These are phyloP conservation scores for Schizonepeta tenuifolia DNA, from an alignment of 257 asterid genomes.

Conservation along the genomic window DNA sequence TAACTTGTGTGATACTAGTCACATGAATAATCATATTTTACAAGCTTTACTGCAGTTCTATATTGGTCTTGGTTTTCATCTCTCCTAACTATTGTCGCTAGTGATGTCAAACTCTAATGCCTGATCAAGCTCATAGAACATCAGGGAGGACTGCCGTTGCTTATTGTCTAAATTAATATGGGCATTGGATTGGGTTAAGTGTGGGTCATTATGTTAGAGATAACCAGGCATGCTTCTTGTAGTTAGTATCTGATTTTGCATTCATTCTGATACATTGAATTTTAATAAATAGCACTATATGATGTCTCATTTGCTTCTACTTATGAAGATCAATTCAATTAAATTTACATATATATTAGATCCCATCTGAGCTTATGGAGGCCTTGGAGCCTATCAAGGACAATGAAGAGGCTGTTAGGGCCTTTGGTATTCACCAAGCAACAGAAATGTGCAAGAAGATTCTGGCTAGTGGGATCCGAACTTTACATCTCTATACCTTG, in stretches of 20 bases:
- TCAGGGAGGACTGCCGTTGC: background rate
- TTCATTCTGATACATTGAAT: slow-evolving; percentile 4
- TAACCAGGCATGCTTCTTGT: slow-evolving; percentile 21
- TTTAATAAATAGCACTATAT: slow-evolving; percentile 14
- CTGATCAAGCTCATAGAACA: slow-evolving; percentile 17
- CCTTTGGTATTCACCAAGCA: slow-evolving; percentile 92
- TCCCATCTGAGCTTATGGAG: slow-evolving; percentile 84
- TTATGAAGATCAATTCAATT: background rate
- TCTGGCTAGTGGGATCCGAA: slow-evolving; percentile 86
- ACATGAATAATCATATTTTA: background rate
- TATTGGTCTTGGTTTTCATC: too few species aligned
- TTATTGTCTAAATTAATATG: background rate
- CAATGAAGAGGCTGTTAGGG: slow-evolving; percentile 97
- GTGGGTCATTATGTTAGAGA: slow-evolving; percentile 5
- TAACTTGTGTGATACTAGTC: background rate
- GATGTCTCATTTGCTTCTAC: slow-evolving; percentile 19
- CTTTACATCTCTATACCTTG: slow-evolving; percentile 87
- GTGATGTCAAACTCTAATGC: too few species aligned
- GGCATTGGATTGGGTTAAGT: background rate
- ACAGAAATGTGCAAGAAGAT: slow-evolving; percentile 99
- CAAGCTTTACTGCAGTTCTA: too few species aligned
- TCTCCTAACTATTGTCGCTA: too few species aligned
- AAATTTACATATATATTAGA: slow-evolving; percentile 43
- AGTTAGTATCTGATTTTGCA: slow-evolving; percentile 4
- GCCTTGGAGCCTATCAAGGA: slow-evolving; percentile 98